phyloP scores from a whole-genome alignment of 2,329 filamentous ascomycete species.

The Alternaria ethzedia region DNA sequence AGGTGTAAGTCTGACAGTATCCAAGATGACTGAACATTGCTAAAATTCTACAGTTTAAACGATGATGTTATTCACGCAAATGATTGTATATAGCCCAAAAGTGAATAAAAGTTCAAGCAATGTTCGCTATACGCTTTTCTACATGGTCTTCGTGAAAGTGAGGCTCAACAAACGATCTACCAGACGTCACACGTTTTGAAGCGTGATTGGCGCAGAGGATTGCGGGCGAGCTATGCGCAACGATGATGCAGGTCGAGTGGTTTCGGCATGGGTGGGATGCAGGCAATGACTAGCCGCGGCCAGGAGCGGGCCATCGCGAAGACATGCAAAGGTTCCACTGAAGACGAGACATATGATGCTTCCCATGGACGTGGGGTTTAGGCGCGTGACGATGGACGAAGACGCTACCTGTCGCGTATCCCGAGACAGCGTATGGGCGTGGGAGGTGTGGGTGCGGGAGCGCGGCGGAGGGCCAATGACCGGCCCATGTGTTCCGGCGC shows the following conservation, averaged over 20 bases:
- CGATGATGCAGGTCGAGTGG: slow-evolving; percentile 1
- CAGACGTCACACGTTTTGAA: slow-evolving; percentile 9
- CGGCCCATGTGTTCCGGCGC: slow-evolving; percentile 3
- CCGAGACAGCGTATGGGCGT: neutral
- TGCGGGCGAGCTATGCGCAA: slow-evolving; percentile 7
- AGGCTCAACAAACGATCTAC: neutral
- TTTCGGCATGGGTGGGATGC: slow-evolving; percentile 8
- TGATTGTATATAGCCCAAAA: neutral
- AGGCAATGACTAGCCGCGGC: slow-evolving; percentile 7
- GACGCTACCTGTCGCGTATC: neutral
- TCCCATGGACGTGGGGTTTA: neutral
- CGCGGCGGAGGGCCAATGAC: slow-evolving; percentile 11
- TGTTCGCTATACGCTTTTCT: neutral
- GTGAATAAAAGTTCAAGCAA: neutral
- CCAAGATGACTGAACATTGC: slow-evolving; percentile 2
- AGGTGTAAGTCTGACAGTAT: slow-evolving; percentile 50
- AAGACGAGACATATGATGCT: neutral
- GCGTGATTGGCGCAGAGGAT: slow-evolving; percentile 11
- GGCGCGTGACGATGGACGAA: neutral
- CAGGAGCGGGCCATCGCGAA: neutral
- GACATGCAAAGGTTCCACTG: neutral
- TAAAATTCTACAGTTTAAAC: slow-evolving; percentile 36
- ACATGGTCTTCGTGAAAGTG: neutral
- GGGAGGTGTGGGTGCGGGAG: neutral
- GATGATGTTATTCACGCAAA: neutral